phyloP scores from a whole-genome alignment of 2,329 filamentous ascomycete species.

The Aspergillus amoenus region DNA sequence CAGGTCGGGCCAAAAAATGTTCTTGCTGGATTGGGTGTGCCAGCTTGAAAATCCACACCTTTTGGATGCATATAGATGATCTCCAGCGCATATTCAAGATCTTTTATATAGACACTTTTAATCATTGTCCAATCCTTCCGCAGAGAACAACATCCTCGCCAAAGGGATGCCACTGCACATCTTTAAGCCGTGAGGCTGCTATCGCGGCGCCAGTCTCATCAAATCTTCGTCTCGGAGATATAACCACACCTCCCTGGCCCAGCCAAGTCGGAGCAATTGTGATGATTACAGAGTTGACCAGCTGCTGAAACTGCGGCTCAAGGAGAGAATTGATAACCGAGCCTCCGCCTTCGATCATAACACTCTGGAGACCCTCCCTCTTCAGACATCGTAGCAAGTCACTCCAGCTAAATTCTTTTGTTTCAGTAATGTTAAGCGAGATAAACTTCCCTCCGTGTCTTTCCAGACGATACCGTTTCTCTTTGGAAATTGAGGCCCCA shows the following conservation, averaged over 20 bases:
- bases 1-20: conserved; percentile 36
- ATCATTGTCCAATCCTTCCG: conserved; percentile 52
- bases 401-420: conserved; percentile 53
- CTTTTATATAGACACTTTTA: not conserved
- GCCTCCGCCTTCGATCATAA: conserved; percentile 91
- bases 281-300: conserved; percentile 75
- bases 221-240: conserved; percentile 63
- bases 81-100: not conserved
- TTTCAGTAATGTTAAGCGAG: conserved; percentile 19
- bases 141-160: conserved; percentile 80
- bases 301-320: conserved; percentile 50
- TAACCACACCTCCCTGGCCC: conserved; percentile 74
- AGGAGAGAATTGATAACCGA: conserved; percentile 78
- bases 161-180: conserved; percentile 72
- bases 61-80: not conserved
- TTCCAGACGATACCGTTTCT: conserved; percentile 24
- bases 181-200: conserved; percentile 56
- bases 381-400: conserved; percentile 58
- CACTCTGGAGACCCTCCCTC: conserved; percentile 62
- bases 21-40: conserved; percentile 36
- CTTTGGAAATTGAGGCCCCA: conserved; percentile 9
- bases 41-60: not conserved
- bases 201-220: conserved; percentile 55
- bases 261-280: conserved; percentile 89
- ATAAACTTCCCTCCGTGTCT: conserved; percentile 33